Evolutionary conservation across 2,329 filamentous ascomycete genomes (phyloP), one percentile per base, ranked within the genome.

Genomic region (Talaromyces sp.): DNA sequence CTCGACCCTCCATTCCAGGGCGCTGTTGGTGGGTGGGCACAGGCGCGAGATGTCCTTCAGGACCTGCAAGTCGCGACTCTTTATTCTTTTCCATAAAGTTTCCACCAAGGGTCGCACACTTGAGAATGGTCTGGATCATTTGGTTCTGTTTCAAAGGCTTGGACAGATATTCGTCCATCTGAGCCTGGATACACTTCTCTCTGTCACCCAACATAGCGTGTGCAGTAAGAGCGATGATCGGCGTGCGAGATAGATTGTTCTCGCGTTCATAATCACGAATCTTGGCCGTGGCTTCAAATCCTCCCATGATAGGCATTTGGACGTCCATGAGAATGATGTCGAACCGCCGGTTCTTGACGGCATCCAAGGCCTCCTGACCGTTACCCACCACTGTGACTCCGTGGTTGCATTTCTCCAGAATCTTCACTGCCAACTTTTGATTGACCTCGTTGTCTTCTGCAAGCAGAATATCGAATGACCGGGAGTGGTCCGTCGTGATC

Each of bases 301-400:
- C 95, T 75, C 95, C 95, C 93, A 98, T 98, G 73, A 98, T 91
- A n/a, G 95, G 95, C 95, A 99, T 99, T 77, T 98, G 95, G 19
- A 99, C 95, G 75, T 99, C 95, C 95, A 99, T 99, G 58, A 99
- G 85, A 69, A 99, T 95, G 68, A 97, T 92, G 77, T 99, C 95
- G 76, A 96, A 99, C 75, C 92, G 90, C 80, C 91, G 94, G 76
- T 89, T 88, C 83, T 96, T 93, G 71, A 97, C 89, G n/a, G 91
- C 89, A 74, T 97, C 91, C 15, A 98, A 88, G 1, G 95, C 95
- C 75, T 98, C 94, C 69, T 93, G 86, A 67, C 95, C 95, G 75
- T 99, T 99, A 72, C 93, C 92, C 51, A 97, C 95, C 27, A 99
- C 95, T 1, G 79, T 80, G 13, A 73, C 71, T 11, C 74, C 72